Evolutionary conservation across 352 stramenopile species (phyloP), one percentile per base, ranked within the genome.

Genomic region (Peronospora farinosa): DNA sequence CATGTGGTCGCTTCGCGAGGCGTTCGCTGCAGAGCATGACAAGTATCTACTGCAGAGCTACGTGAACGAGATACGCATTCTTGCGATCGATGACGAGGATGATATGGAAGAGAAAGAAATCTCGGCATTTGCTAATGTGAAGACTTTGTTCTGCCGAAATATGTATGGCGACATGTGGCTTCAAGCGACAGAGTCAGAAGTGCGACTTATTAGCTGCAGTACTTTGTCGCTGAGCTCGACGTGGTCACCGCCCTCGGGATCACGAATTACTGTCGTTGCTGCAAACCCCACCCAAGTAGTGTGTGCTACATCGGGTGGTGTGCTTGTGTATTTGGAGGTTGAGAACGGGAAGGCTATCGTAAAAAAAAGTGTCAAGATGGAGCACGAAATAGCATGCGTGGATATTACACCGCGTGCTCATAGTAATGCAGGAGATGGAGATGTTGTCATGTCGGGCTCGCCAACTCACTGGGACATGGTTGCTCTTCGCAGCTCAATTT

Each of bases 11-110:
- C 61, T 99, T 50, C 86, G 96, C 16, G 60, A 86, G 38, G 72
- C 60, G 1, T 97, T 95, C 53, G 65, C 64, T 3, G 84, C 87
- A 30, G 73, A 87, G 25, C 78, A 97, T 59, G 94, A 99, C 80
- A 83, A 84, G 45, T 98, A 96, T 65, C 71, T 99, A 28, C 73
- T 99, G 35, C 95, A 98, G 62, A 95, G 84, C 47, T 99, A 97
- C 69, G 89, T 97, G 9, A 89, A 65, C 30, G 94, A 99, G 63
- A 98, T 97, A 38, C 86, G 96, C 47, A 87, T 98, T 37, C 74
- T 99, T 28, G 92, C 86, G 7, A 97, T 99, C 27, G 74, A 69
- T 1, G 75, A 86, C 11, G 66, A 87, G n/a, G 83, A 91, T 21
- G 88, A 97, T 33, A 85, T 98, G 65, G 84, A 92, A 39, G 94